Evolutionary conservation across 352 stramenopile species (phyloP).

Genomic region (Halophytophthora batemanensis): DNA sequence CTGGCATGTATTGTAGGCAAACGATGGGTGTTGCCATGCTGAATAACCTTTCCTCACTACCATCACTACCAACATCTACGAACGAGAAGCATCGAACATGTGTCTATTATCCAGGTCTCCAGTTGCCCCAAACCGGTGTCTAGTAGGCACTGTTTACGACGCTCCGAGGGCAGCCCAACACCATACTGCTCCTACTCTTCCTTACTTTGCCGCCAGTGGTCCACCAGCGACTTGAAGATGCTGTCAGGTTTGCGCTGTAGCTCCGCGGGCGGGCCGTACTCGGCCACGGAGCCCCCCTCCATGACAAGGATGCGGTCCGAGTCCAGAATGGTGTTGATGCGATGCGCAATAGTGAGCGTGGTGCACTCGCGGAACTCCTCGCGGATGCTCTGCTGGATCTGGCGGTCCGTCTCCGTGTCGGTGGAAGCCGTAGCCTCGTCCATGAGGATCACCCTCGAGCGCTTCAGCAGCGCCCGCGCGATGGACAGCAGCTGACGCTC

Average conservation of each 20-base stretch:
- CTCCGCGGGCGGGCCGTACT: slow-evolving; percentile 82
- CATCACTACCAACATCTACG: too few species aligned
- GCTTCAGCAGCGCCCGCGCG: slow-evolving; percentile 88
- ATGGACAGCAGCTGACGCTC: slow-evolving; percentile 96
- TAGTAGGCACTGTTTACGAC: too few species aligned
- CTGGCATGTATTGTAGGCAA: too few species aligned
- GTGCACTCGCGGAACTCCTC: slow-evolving; percentile 93
- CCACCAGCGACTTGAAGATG: slow-evolving; percentile 66
- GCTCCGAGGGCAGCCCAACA: too few species aligned
- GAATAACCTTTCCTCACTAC: too few species aligned
- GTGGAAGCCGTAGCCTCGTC: slow-evolving; percentile 95
- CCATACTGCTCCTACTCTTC: slow-evolving; percentile 14
- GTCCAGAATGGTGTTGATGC: slow-evolving; percentile 97
- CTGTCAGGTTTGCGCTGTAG: slow-evolving; percentile 69
- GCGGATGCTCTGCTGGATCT: slow-evolving; percentile 89
- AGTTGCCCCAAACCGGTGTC: too few species aligned
- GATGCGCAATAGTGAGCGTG: slow-evolving; percentile 95
- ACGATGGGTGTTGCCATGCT: too few species aligned
- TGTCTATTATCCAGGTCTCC: too few species aligned
- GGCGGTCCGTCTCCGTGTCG: slow-evolving; percentile 80
- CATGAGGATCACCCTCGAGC: slow-evolving; percentile 93
- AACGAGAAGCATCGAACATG: too few species aligned
- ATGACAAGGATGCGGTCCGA: slow-evolving; percentile 96
- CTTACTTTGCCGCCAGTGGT: slow-evolving; percentile 57
- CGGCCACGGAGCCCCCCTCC: slow-evolving; percentile 90